These are phyloP conservation scores for Microcyclosporella mali DNA, from an alignment of 2,329 filamentous ascomycete genomes.

Conservation along the genomic window DNA sequence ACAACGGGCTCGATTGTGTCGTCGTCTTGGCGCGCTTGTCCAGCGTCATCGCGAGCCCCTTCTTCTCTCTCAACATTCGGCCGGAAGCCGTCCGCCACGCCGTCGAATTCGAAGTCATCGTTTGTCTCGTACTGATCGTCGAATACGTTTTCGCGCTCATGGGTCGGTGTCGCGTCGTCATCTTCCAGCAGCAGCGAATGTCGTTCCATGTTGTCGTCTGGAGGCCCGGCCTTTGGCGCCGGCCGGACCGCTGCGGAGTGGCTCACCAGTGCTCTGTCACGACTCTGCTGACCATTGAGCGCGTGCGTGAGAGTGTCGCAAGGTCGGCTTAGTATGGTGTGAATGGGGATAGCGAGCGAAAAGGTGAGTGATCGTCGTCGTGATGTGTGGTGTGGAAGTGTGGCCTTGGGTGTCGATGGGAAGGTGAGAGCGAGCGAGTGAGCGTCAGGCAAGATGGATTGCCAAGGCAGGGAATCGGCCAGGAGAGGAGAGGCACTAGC, in stretches of 20 bases:
- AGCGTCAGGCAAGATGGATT: too few relatives aligned
- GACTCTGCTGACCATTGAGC: not conserved
- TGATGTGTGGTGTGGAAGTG: not conserved
- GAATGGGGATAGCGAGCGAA: conserved; percentile 1
- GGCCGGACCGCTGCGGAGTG: too few relatives aligned
- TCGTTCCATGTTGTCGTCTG: conserved; percentile 20
- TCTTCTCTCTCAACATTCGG: conserved; percentile 29
- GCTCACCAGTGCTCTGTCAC: not conserved
- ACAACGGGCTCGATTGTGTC: conserved; percentile 24
- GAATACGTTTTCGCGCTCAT: conserved; percentile 41
- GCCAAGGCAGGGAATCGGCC: too few relatives aligned
- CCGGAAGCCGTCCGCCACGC: conserved; percentile 42
- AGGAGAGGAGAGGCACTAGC: too few relatives aligned
- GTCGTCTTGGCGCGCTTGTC: conserved; percentile 17
- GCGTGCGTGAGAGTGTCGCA: not conserved
- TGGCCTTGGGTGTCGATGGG: too few relatives aligned
- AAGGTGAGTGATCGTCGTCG: not conserved
- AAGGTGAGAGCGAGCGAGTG: too few relatives aligned
- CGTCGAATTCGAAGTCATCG: conserved; percentile 36
- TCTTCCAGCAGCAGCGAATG: conserved; percentile 21
- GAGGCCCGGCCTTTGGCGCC: conserved; percentile 8
- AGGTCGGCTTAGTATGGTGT: not conserved
- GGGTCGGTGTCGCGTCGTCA: conserved; percentile 23
- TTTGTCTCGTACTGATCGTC: conserved; percentile 44
- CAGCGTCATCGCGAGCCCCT: conserved; percentile 11